Conservation (phyloP, 805 yeast species). For the Kluyveromyces nonfermentans region DNA sequence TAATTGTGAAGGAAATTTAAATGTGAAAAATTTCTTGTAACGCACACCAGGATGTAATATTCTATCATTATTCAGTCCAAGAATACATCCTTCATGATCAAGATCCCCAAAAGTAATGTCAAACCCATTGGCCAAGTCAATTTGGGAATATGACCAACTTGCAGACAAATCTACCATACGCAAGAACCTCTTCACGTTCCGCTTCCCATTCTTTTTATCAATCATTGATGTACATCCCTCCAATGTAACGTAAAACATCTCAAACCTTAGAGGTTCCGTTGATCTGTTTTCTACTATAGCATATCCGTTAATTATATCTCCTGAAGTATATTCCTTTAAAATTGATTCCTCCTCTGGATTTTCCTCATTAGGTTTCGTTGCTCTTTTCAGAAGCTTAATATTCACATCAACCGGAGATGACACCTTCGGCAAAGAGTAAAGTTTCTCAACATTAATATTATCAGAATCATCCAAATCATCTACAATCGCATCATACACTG, state of each 20-base stretch:
- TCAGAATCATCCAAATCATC: slow-evolving; percentile 32
- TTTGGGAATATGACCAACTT: slow-evolving; percentile 41
- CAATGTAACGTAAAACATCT: slow-evolving; percentile 47
- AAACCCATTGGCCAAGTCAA: slow-evolving; percentile 45
- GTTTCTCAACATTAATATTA: slow-evolving; percentile 41
- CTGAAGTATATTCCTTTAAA: slow-evolving; percentile 51
- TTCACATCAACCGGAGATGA: slow-evolving; percentile 39
- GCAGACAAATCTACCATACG: slow-evolving; percentile 56
- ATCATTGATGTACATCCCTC: slow-evolving; percentile 34
- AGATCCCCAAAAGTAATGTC: slow-evolving; percentile 35
- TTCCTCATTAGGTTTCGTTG: slow-evolving; percentile 35
- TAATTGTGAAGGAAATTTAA: slow-evolving; percentile 45
- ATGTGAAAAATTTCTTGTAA: slow-evolving; percentile 51
- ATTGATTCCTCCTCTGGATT: slow-evolving; percentile 39
- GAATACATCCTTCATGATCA: slow-evolving; percentile 39
- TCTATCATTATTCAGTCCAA: slow-evolving; percentile 44
- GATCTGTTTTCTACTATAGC: slow-evolving; percentile 41
- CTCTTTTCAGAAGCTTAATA: slow-evolving; percentile 42
- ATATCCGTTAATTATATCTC: slow-evolving; percentile 59
- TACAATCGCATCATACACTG: slow-evolving; percentile 15
- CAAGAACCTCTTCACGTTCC: slow-evolving; percentile 39
- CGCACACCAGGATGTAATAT: slow-evolving; percentile 38
- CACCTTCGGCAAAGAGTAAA: slow-evolving; percentile 39
- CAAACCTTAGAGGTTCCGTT: slow-evolving; percentile 42
- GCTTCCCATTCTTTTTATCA: slow-evolving; percentile 26